These are phyloP conservation scores for Pseudogymnoascus pannorum DNA, from an alignment of 2,329 filamentous ascomycete species.

Conservation along the genomic window DNA sequence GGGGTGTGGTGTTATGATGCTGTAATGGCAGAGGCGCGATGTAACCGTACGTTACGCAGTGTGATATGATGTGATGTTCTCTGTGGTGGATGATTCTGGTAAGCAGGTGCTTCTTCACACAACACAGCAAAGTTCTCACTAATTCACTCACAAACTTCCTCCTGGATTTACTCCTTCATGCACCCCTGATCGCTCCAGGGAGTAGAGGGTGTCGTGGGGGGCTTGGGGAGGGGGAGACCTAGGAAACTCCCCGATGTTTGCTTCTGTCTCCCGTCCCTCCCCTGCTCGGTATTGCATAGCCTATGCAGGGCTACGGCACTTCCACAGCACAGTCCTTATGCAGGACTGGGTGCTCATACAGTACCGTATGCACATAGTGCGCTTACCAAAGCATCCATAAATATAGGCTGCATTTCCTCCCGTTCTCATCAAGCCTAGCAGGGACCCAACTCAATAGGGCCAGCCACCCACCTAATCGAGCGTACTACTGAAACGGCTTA, in stretches of 20 bases:
- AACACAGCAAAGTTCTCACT: not conserved
- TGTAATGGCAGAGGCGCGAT: not conserved
- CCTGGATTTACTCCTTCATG: not conserved
- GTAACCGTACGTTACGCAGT: not conserved
- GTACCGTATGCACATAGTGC: not conserved
- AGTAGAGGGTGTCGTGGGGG: not conserved
- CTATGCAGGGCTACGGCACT: not conserved
- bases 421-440: not conserved
- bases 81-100: not conserved
- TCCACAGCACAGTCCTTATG: not conserved
- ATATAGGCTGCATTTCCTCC: not conserved
- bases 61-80: not conserved
- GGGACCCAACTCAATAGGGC: not conserved
- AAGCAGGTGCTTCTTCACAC: not conserved
- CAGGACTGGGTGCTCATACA: not conserved
- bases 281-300: not conserved
- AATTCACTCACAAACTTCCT: not conserved
- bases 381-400: not conserved
- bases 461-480: not conserved
- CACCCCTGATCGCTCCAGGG: slow-evolving; percentile 2
- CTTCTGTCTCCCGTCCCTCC: not conserved
- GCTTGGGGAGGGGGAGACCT: not conserved
- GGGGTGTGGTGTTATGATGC: not conserved
- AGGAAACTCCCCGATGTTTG: slow-evolving; percentile 1
- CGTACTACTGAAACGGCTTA: not conserved